Conservation (phyloP, 2,329 filamentous ascomycete genomes). For the Beauveria brongniartii region DNA sequence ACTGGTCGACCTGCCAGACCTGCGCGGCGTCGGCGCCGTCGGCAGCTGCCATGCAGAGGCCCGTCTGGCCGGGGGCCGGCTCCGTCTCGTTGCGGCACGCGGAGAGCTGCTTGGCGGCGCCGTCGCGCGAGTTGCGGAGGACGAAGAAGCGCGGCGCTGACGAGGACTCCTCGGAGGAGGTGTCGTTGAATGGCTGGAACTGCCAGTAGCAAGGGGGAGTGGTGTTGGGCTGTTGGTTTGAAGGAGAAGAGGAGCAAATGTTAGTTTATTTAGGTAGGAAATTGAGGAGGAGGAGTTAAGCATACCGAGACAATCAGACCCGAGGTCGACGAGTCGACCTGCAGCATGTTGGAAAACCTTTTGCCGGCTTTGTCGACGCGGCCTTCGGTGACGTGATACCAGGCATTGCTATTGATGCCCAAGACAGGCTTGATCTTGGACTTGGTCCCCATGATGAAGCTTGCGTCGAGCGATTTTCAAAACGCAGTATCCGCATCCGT, state of each 20-base stretch:
- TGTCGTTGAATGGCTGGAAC: slow-evolving; percentile 20
- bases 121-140: slow-evolving; percentile 21
- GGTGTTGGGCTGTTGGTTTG: not conserved
- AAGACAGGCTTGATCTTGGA: slow-evolving; percentile 14
- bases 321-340: not conserved
- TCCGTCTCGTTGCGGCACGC: slow-evolving; percentile 21
- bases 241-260: not conserved
- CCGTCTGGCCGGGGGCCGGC: slow-evolving; percentile 19
- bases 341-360: slow-evolving; percentile 17
- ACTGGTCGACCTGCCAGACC: slow-evolving; percentile 24
- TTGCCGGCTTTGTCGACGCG: slow-evolving; percentile 23
- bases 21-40: slow-evolving; percentile 20
- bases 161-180: slow-evolving; percentile 7
- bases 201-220: slow-evolving; percentile 18
- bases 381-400: slow-evolving; percentile 27
- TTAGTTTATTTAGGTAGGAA: not conserved
- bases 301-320: not conserved
- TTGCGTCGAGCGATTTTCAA: too few species aligned
- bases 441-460: not conserved
- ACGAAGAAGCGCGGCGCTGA: slow-evolving; percentile 21
- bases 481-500: too few species aligned
- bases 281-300: not conserved
- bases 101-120: slow-evolving; percentile 22
- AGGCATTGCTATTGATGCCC: slow-evolving; percentile 26
- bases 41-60: slow-evolving; percentile 21